phyloP scores from a whole-genome alignment of 169 alveolate species.

The Plasmodium adleri region DNA sequence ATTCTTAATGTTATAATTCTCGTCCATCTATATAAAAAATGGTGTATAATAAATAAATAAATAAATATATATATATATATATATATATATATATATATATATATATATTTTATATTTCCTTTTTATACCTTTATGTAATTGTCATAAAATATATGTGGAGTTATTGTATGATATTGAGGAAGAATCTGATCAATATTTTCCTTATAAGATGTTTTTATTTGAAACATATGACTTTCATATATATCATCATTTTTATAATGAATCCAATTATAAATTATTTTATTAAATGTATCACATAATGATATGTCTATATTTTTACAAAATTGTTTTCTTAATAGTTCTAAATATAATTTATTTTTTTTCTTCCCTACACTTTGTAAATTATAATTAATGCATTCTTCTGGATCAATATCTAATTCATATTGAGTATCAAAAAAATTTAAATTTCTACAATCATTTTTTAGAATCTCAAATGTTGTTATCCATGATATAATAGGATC shows the following conservation, averaged over 20 bases:
- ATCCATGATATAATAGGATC: constrained; percentile 70
- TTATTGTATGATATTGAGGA: constrained; percentile 27
- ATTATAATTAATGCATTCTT: constrained; percentile 15
- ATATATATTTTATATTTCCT: neutral
- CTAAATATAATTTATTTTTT: constrained; percentile 13
- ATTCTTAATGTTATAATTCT: constrained; percentile 7
- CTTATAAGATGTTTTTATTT: constrained; percentile 12
- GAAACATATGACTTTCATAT: constrained; percentile 13
- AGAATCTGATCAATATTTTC: constrained; percentile 8
- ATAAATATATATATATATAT: too few species aligned
- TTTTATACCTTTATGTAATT: constrained; percentile 21
- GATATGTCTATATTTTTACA: neutral
- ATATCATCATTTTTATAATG: constrained; percentile 1
- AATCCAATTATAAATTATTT: constrained; percentile 43
- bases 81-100: too few species aligned
- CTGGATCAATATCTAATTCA: constrained; percentile 5
- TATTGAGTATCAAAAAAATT: constrained; percentile 9
- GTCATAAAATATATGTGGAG: constrained; percentile 43
- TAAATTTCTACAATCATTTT: constrained; percentile 41
- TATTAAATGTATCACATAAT: constrained; percentile 24
- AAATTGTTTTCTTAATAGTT: constrained; percentile 29
- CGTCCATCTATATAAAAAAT: constrained; percentile 36
- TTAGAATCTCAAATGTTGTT: constrained; percentile 23
- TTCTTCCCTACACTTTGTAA: neutral
- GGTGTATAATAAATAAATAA: neutral